Evolutionary conservation across 208 protist species (phyloP).

Genomic region (Naegleria gruberi): DNA sequence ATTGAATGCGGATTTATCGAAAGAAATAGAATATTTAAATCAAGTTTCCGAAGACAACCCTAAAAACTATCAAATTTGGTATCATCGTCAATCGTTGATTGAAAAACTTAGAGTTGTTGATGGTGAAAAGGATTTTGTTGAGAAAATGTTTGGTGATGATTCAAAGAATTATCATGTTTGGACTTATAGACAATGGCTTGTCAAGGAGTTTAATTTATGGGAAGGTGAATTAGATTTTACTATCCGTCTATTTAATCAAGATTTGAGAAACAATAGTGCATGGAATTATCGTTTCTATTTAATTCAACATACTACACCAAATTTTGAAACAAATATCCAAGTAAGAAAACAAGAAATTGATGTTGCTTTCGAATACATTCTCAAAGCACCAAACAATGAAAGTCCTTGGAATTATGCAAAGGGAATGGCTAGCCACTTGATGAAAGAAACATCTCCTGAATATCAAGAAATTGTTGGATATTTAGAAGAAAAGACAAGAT

Average conservation of each 20-base stretch:
- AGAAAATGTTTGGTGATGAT: slow-evolving; percentile 50
- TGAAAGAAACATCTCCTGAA: neutral
- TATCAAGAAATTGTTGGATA: neutral
- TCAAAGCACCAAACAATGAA: slow-evolving; percentile 53
- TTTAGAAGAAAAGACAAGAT: neutral
- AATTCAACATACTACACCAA: slow-evolving; percentile 15
- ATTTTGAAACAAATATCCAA: neutral
- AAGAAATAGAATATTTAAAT: slow-evolving; percentile 47
- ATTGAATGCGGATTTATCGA: slow-evolving; percentile 38
- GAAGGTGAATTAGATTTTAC: slow-evolving; percentile 47
- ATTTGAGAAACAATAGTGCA: slow-evolving; percentile 71
- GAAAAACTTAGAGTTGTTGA: slow-evolving; percentile 37
- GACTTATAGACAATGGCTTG: slow-evolving; percentile 59
- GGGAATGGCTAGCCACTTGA: neutral
- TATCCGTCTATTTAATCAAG: slow-evolving; percentile 44
- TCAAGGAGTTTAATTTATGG: slow-evolving; percentile 39
- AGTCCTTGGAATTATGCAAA: slow-evolving; percentile 23
- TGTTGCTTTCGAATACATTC: slow-evolving; percentile 34
- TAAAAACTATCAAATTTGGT: slow-evolving; percentile 73
- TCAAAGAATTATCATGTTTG: slow-evolving; percentile 83
- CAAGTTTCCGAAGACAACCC: slow-evolving; percentile 41
- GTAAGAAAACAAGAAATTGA: slow-evolving; percentile 41
- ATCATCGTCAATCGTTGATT: slow-evolving; percentile 53
- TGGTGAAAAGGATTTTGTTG: slow-evolving; percentile 51
- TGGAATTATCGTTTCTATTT: slow-evolving; percentile 74